These are phyloP conservation scores for Fusarium sp. DNA, from an alignment of 2,329 filamentous ascomycete species.

Conservation along the genomic window DNA sequence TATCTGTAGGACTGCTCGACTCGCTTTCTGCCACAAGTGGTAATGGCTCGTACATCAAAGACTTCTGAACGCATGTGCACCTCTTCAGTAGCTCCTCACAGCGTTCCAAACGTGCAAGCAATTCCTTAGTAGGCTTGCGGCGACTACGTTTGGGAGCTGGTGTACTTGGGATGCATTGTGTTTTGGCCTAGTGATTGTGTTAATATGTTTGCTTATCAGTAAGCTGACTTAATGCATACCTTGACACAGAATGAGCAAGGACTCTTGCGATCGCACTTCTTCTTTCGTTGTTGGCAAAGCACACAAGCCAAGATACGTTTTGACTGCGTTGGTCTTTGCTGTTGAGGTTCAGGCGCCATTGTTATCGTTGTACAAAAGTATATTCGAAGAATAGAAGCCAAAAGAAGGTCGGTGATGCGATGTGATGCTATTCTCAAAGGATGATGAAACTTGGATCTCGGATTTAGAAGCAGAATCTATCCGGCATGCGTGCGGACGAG, in stretches of 20 bases:
- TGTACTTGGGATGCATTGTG: conserved; percentile 37
- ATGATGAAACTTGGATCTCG: conserved; percentile 1
- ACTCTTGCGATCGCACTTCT: conserved; percentile 41
- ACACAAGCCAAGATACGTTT: conserved; percentile 37
- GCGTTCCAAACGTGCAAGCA: conserved; percentile 31
- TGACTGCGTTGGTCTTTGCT: conserved; percentile 16
- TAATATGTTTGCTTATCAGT: neutral
- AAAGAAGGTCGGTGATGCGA: neutral
- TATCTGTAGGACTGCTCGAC: conserved; percentile 34
- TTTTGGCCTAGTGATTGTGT: conserved; percentile 22
- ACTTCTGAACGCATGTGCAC: conserved; percentile 40
- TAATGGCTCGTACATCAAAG: conserved; percentile 22
- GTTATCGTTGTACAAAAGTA: neutral
- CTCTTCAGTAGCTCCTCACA: conserved; percentile 40
- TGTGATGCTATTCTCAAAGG: conserved; percentile 13
- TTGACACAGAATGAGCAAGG: conserved; percentile 43
- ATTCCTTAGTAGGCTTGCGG: conserved; percentile 38
- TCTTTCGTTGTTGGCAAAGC: conserved; percentile 42
- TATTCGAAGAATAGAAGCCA: neutral
- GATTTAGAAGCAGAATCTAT: conserved; percentile 1
- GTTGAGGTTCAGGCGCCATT: conserved; percentile 31
- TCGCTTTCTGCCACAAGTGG: conserved; percentile 18
- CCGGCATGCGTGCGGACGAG: conserved; percentile 13
- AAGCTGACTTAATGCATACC: conserved; percentile 2
- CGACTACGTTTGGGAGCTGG: conserved; percentile 40